Conservation (phyloP, 768 basidiomycete species). For the Amanita molliuscula region DNA sequence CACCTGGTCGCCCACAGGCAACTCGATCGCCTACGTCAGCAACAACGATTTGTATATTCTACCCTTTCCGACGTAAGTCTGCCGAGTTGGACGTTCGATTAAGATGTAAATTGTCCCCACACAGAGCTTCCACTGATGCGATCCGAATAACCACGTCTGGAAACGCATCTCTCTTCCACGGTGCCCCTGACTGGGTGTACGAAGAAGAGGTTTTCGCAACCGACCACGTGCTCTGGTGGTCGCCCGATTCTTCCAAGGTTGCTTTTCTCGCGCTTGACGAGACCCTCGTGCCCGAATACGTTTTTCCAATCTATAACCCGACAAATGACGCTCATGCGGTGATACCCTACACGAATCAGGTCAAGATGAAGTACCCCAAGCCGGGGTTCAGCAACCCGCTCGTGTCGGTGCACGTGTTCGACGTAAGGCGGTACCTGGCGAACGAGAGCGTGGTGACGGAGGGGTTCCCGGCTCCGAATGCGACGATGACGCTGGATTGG, state of each 20-base stretch:
- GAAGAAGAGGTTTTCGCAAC: constrained; percentile 80
- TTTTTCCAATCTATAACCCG: constrained; percentile 89
- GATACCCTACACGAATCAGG: constrained; percentile 68
- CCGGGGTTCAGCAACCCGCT: constrained; percentile 86
- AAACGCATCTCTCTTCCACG: constrained; percentile 79
- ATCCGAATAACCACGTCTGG: constrained; percentile 80
- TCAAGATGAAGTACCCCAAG: constrained; percentile 77
- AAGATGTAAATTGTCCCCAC: neutral
- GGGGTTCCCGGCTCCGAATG: constrained; percentile 21
- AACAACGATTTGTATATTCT: constrained; percentile 87
- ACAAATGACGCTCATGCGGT: constrained; percentile 57
- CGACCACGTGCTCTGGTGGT: constrained; percentile 85
- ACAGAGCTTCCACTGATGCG: constrained; percentile 28
- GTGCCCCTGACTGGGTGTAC: constrained; percentile 96
- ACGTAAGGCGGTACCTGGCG: constrained; percentile 46
- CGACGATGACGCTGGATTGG: constrained; percentile 61
- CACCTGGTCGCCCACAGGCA: constrained; percentile 78
- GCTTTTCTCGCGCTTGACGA: constrained; percentile 89
- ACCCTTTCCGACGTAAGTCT: constrained; percentile 49
- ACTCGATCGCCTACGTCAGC: constrained; percentile 80
- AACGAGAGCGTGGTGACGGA: constrained; percentile 17
- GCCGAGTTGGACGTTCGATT: neutral
- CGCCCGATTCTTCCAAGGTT: constrained; percentile 62
- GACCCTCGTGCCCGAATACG: constrained; percentile 76
- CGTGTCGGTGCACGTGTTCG: constrained; percentile 76